Evolutionary conservation across 2,329 filamentous ascomycete genomes (phyloP), one percentile per base, ranked within the genome.

Genomic region (Aspergillus nomiae): DNA sequence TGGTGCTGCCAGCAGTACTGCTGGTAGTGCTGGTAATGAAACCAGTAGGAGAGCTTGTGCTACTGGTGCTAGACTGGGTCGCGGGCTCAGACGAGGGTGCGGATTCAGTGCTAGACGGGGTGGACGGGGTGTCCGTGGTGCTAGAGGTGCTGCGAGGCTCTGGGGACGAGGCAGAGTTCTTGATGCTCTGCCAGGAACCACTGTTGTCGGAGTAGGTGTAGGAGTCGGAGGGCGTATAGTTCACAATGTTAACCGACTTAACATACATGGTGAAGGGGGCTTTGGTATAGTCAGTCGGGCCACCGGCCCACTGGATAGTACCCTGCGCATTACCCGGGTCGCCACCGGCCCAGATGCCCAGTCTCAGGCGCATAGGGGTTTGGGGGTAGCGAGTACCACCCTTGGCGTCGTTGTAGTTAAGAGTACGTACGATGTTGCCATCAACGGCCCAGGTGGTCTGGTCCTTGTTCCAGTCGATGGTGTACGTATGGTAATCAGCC

Each of bases 221-320:
- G 70, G 87, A 85, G 69, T 86, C 86, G 60, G 79, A 82, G 1
- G 60, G 60, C 28, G 19, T 62, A 38, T 45, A 48, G 56, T 85
- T 87, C 65, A 78, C 71, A 59, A 85, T 82, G 34, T 82, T 82
- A 30, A 87, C 78, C 36, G 83, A 86, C 81, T 91, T 86, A 66
- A 94, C 84, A 62, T 86, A 87, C 90, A 94, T 94, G 68, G 83
- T 88, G 80, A 87, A 94, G 0, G 91, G 91, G 0, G 82, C 89
- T 26, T 86, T 72, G 50, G 74, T 73, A 75, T 89, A 94, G 73
- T 92, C 84, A 34, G 90, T 92, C 59, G 81, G 72, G 58, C 90
- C 90, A 56, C 89, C 89, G 58, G 90, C 90, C 90, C 90, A 92
- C 60, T 87, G 79, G 56, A 89, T 85, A 1, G 87, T 90, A 11